These are phyloP conservation scores for Irpex rosettiformis DNA, from an alignment of 1,284 basidiomycete genomes.

Conservation along the genomic window DNA sequence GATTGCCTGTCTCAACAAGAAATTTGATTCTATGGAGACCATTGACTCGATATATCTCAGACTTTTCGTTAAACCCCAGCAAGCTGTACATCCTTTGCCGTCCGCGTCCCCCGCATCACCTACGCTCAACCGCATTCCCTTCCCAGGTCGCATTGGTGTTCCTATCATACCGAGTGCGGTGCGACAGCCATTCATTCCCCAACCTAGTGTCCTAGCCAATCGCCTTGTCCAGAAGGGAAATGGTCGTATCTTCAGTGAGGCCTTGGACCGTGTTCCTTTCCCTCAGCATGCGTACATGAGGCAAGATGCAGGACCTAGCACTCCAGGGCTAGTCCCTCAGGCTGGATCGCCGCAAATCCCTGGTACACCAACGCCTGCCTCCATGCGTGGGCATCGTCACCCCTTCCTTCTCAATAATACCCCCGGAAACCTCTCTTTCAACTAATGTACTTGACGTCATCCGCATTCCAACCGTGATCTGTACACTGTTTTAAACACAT, in stretches of 20 bases:
- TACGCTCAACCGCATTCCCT: background rate
- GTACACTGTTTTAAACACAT: background rate
- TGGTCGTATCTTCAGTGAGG: background rate
- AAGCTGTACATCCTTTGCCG: background rate
- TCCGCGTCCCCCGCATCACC: background rate
- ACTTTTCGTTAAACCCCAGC: constrained; percentile 1
- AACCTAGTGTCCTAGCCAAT: background rate
- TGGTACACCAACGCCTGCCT: background rate
- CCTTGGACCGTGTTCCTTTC: background rate
- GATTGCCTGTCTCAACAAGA: background rate
- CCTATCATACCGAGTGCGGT: background rate
- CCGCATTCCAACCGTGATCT: background rate
- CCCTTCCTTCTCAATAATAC: background rate
- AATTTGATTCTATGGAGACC: constrained; percentile 2
- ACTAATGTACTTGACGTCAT: background rate
- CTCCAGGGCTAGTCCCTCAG: background rate
- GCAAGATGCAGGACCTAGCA: background rate
- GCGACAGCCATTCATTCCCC: background rate
- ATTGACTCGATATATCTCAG: constrained; percentile 3
- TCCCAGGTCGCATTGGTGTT: background rate
- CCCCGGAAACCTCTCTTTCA: background rate
- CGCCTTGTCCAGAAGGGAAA: background rate
- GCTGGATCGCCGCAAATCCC: background rate
- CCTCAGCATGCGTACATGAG: background rate
- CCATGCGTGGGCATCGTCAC: background rate